These are phyloP conservation scores for Spencermartinsiella europaea DNA, from an alignment of 805 yeast species.

Conservation along the genomic window DNA sequence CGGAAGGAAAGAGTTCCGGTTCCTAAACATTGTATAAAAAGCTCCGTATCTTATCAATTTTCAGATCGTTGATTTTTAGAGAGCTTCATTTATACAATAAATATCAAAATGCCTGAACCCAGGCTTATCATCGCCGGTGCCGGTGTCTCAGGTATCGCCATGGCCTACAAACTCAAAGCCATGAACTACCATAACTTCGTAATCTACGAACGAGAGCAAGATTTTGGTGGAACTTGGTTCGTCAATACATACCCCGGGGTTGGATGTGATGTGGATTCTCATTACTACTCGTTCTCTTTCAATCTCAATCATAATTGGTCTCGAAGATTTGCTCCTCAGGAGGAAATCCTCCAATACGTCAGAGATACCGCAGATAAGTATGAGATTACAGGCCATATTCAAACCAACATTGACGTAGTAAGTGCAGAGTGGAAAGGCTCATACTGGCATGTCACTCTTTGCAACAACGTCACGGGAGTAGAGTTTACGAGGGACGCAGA, in stretches of 20 bases:
- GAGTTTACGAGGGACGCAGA: constrained; percentile 20
- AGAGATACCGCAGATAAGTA: constrained; percentile 23
- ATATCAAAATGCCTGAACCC: constrained; percentile 5
- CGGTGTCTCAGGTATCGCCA: constrained; percentile 18
- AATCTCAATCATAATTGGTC: constrained; percentile 28
- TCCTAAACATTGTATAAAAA: too few species aligned
- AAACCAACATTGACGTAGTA: constrained; percentile 18
- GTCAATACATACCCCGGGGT: constrained; percentile 25
- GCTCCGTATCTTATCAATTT: neutral
- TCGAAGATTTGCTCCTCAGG: constrained; percentile 22
- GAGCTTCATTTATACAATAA: neutral
- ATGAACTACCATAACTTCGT: constrained; percentile 14
- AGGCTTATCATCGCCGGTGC: constrained; percentile 14
- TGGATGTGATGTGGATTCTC: constrained; percentile 27
- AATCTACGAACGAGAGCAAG: constrained; percentile 16
- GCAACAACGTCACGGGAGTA: constrained; percentile 6
- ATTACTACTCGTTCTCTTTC: constrained; percentile 27
- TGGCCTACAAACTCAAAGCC: constrained; percentile 16
- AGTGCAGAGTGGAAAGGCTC: constrained; percentile 19
- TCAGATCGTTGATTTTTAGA: neutral
- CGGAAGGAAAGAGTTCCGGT: too few species aligned
- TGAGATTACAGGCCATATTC: constrained; percentile 20
- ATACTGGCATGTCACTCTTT: constrained; percentile 8
- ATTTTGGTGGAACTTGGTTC: constrained; percentile 23
- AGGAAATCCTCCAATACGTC: constrained; percentile 25